Base-by-base conservation (phyloP, 768 basidiomycete genomes). In the Leccinum aurantiacum region DNA sequence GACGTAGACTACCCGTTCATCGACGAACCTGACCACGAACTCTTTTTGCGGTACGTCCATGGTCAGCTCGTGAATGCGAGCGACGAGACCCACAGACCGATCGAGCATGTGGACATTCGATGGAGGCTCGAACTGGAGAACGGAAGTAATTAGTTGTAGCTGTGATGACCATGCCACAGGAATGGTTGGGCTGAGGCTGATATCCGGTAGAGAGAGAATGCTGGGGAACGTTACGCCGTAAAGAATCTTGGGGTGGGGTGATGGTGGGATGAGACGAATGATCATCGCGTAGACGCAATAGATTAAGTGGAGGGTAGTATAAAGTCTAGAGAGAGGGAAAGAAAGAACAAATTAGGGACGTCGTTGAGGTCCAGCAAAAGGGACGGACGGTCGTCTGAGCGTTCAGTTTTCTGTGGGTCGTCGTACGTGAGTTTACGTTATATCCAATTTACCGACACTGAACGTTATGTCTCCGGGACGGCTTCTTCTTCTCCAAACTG, bases 121-220 rank as follows among this genome's bases (percentile, higher is more conserved):
- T 3, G 84, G 88, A 27, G 79, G 67, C 24, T 84, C 81, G 44
- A 88, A 79, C 27, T 82, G 81, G 37, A 84, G 81, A 17, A 78
- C 63, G 46, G 78, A 74, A 3, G 72, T 76, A 22, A 87, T 72
- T 46, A 80, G 71, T 22, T 79, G 76, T n/a, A 87, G 73, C 61
- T 85, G 83, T 27, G 77, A 71, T 5, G 77, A 76, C 86, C 87
- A 90, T 38, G 81, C 73, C 24, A 71, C 67, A 25, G 88, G 85
- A 4, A 80, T 63, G 33, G 78, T 56, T 2, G 69, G 58, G 17
- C 49, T 25, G 13, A 69, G 67, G 22, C 59, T 75, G 1, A 87
- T 66, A 38, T 74, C 68, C 24, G 59, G 62, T 3, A 75, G 50
- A 10, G 77, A 75, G 14, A 82, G 75, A 54, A 76, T 72, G 31